Evolutionary conservation across 768 basidiomycete genomes (phyloP), one percentile per base, ranked within the genome.

Genomic region (Rhodotorula diobovata): DNA sequence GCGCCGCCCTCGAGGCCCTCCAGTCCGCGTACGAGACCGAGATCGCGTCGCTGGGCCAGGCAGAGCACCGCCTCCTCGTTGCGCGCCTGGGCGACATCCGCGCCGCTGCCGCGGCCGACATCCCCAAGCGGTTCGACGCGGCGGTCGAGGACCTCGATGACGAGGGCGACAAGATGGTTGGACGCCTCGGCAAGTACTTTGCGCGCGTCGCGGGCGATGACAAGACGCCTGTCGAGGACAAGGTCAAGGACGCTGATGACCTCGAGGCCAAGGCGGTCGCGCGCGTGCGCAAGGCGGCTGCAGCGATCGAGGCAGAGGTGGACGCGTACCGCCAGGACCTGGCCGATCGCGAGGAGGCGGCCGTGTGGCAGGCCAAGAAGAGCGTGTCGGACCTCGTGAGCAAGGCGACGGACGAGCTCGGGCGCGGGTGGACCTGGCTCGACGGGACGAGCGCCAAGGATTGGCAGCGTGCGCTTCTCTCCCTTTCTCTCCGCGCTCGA

Each of bases 141-240:
- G 34, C 57, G 25, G 34, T 76, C n/a, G 68, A 67, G 39, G 21
- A 4, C 9, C 73, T 71, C 53, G 70, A 76, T 16, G 74, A 69
- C 45, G 76, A 77, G 57, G 75, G 74, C 23, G 74, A 74, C 61
- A 72, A 74, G 68, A 73, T 73, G 74, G 68, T 76, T 9, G 74
- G 72, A 0, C 43, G 66, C 43, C 46, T 77, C 25, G 72, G 75
- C 25, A 67, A 65, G 57, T 76, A 74, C 53, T 77, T 73, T 32
- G 68, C 46, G 18, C 61, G 67, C 28, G 76, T 69, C 2, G 45
- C 54, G 28, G 63, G 39, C 11, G 72, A 76, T 43, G 67, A 67
- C 10, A 66, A 68, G 56, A 32, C 48, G 50, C 43, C 45, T 0
- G 25, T 64, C 32, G 76, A 77, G 63, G 50, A 62, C 41, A 77